Evolutionary conservation across 169 alveolate genomes (phyloP).

Genomic region (Cryptosporidium bovis): DNA sequence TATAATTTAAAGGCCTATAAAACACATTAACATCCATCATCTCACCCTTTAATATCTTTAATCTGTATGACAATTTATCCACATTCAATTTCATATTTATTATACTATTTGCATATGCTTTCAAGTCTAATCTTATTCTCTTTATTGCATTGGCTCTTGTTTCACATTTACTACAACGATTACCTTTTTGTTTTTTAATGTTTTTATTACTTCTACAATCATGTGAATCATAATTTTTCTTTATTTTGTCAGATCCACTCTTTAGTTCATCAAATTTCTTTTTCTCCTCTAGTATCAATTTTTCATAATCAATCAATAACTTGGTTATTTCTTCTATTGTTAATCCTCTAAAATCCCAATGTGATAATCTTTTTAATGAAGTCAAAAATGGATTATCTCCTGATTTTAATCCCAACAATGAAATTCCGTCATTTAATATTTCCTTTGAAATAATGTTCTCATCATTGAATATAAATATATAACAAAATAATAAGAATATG

Average conservation of each 20-base stretch:
- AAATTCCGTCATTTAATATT: no score
- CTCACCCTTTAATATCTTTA: not conserved
- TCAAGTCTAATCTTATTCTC: slow-evolving; percentile 9
- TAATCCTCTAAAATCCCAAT: slow-evolving; percentile 1
- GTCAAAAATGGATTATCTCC: no score
- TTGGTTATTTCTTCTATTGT: not conserved
- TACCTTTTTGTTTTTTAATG: slow-evolving; percentile 8
- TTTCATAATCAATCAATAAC: slow-evolving; percentile 4
- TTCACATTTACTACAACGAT: slow-evolving; percentile 34
- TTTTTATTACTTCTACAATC: not conserved
- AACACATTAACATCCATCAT: not conserved
- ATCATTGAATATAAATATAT: no score
- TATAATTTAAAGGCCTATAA: slow-evolving; percentile 9
- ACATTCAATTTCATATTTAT: slow-evolving; percentile 1
- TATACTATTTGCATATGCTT: not conserved
- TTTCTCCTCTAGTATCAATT: not conserved
- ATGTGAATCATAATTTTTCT: slow-evolving; percentile 22
- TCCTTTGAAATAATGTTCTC: no score
- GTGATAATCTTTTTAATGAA: not conserved
- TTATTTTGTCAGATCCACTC: not conserved
- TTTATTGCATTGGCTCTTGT: slow-evolving; percentile 45
- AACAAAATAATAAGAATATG: no score
- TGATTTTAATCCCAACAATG: no score
- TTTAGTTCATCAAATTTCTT: not conserved
- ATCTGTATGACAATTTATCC: slow-evolving; percentile 21